Percentiles rank a stretch among this genome's conserved stretches.
Conservation (phyloP, 805 yeast genomes). For the Candida sphagnicola region DNA sequence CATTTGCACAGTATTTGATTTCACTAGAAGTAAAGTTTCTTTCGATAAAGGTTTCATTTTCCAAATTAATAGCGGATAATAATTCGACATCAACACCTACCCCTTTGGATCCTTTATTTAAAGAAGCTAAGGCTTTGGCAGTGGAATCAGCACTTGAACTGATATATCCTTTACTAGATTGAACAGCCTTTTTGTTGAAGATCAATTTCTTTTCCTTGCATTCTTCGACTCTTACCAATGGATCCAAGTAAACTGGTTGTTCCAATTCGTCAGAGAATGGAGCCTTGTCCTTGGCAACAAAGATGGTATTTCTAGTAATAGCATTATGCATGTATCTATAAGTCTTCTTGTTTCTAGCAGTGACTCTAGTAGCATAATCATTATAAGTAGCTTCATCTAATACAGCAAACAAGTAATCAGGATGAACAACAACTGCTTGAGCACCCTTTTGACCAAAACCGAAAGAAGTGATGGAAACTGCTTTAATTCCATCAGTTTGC, state of each 20-base stretch:
- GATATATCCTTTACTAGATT: slow-evolving; percentile 41
- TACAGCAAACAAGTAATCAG: slow-evolving; percentile 88
- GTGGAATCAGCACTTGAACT: slow-evolving; percentile 51
- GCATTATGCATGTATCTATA: slow-evolving; percentile 96
- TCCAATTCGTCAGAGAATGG: slow-evolving; percentile 91
- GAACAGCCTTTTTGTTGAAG: slow-evolving; percentile 50
- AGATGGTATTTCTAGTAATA: slow-evolving; percentile 83
- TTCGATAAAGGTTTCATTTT: slow-evolving; percentile 86
- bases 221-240: slow-evolving; percentile 72
- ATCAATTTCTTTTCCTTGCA: slow-evolving; percentile 39
- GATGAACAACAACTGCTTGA: slow-evolving; percentile 85
- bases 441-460: slow-evolving; percentile 99
- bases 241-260: slow-evolving; percentile 89
- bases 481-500: slow-evolving; percentile 96
- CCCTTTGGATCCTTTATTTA: slow-evolving; percentile 58
- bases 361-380: slow-evolving; percentile 66
- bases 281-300: slow-evolving; percentile 88
- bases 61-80: slow-evolving; percentile 72
- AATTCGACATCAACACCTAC: slow-evolving; percentile 98
- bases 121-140: slow-evolving; percentile 53
- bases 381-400: slow-evolving; percentile 70
- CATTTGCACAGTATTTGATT: slow-evolving; percentile 67
- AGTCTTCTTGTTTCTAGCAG: slow-evolving; percentile 79
- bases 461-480: slow-evolving; percentile 93
- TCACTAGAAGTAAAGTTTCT: slow-evolving; percentile 87